These are phyloP conservation scores for Neonectria punicea DNA, from an alignment of 2,329 filamentous ascomycete genomes.

Conservation along the genomic window DNA sequence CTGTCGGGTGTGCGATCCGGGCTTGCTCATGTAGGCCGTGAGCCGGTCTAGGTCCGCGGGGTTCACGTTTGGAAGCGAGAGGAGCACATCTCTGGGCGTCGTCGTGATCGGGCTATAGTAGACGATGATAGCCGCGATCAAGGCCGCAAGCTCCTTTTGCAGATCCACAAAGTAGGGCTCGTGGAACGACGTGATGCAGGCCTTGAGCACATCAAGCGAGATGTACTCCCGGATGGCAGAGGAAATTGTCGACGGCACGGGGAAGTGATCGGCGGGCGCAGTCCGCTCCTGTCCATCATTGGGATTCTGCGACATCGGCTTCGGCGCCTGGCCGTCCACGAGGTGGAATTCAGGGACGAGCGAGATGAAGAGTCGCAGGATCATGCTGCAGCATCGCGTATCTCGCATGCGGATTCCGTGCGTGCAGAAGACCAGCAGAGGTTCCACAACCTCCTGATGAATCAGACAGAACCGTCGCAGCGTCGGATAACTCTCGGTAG, in stretches of 20 bases:
- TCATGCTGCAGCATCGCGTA: conserved; percentile 85
- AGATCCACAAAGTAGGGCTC: conserved; percentile 97
- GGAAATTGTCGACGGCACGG: conserved; percentile 64
- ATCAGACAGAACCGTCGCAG: conserved; percentile 86
- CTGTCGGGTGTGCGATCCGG: conserved; percentile 72
- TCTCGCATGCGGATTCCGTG: conserved; percentile 92
- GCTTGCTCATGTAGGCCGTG: conserved; percentile 68
- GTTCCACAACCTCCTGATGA: conserved; percentile 82
- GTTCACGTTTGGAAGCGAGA: conserved; percentile 81
- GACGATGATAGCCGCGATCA: conserved; percentile 87
- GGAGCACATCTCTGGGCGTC: conserved; percentile 80
- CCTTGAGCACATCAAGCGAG: conserved; percentile 86
- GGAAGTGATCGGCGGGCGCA: conserved; percentile 51
- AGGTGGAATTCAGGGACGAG: conserved; percentile 86
- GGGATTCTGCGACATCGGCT: conserved; percentile 34
- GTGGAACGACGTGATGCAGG: conserved; percentile 89
- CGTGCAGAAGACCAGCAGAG: conserved; percentile 89
- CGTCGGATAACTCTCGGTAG: conserved; percentile 60
- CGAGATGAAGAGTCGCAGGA: conserved; percentile 85
- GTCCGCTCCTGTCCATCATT: conserved; percentile 42
- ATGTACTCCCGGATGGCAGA: conserved; percentile 88
- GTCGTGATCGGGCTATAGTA: conserved; percentile 76
- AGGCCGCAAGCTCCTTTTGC: conserved; percentile 87
- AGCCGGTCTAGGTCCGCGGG: conserved; percentile 73
- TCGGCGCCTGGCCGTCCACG: conserved; percentile 44